Conservation (phyloP, 179 eudicot species). For the Sideroxylon spinosum region DNA sequence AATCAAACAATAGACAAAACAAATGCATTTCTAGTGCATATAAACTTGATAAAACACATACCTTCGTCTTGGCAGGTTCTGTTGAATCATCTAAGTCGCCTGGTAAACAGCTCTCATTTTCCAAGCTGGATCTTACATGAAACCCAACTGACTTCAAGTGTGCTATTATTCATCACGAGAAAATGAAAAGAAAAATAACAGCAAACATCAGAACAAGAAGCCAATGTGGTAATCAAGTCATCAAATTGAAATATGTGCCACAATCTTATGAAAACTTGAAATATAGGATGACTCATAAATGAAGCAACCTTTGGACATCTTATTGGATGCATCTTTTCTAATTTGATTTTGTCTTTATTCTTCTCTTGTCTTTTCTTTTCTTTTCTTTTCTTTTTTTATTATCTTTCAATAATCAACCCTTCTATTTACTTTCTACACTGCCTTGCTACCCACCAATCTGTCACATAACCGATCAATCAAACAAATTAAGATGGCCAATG, state of each 20-base stretch:
- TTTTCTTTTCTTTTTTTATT: too few relatives aligned
- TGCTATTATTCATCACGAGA: slow-evolving; percentile 19
- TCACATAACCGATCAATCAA: too few relatives aligned
- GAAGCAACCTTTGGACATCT: background rate
- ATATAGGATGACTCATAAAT: background rate
- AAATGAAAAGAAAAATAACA: background rate
- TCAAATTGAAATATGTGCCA: background rate
- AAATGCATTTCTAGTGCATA: background rate
- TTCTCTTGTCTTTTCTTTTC: too few relatives aligned
- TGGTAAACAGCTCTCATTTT: slow-evolving; percentile 26
- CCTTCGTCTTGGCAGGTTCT: slow-evolving; percentile 30
- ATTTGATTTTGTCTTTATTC: background rate
- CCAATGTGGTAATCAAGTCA: background rate
- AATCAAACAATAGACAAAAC: background rate
- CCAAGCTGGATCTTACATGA: slow-evolving; percentile 44
- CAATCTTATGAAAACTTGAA: background rate
- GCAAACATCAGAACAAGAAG: background rate
- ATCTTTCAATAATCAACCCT: too few relatives aligned
- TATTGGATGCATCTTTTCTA: background rate
- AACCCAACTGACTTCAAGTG: slow-evolving; percentile 26
- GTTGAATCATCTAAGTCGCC: slow-evolving; percentile 25
- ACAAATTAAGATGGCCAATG: too few relatives aligned
- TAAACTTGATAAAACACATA: slow-evolving; percentile 9
- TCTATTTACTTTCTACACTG: too few relatives aligned
- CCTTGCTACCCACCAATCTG: too few relatives aligned